Percentiles rank a stretch among this genome's conserved stretches.
phyloP scores from a whole-genome alignment of 805 yeast species.

The Maudiozyma serrabonitensis region DNA sequence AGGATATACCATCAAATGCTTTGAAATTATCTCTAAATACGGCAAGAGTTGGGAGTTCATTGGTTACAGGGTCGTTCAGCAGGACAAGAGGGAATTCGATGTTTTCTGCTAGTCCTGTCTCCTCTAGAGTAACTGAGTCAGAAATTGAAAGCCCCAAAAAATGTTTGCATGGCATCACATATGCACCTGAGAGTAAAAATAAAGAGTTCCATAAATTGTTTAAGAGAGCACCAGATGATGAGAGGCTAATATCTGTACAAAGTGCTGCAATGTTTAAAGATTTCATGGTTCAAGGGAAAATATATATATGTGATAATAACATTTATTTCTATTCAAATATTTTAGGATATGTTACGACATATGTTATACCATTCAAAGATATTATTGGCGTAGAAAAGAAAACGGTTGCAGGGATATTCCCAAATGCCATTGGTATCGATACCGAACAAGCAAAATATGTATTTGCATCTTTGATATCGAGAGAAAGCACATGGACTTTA shows the following conservation, averaged over 20 bases:
- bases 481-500: constrained; percentile 44
- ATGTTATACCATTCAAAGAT: constrained; percentile 49
- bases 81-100: neutral
- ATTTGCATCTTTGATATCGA: constrained; percentile 55
- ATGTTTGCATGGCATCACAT: constrained; percentile 11
- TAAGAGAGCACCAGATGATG: constrained; percentile 33
- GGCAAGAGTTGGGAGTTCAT: constrained; percentile 7
- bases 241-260: constrained; percentile 49
- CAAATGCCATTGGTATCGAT: constrained; percentile 55
- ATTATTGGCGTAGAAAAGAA: constrained; percentile 55
- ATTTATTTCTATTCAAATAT: constrained; percentile 59
- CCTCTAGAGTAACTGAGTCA: neutral
- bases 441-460: constrained; percentile 53
- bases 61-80: neutral
- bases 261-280: constrained; percentile 60
- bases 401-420: constrained; percentile 57
- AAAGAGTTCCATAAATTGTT: constrained; percentile 52
- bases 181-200: constrained; percentile 43
- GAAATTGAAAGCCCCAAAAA: neutral
- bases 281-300: constrained; percentile 55
- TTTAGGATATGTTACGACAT: constrained; percentile 55
- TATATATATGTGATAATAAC: constrained; percentile 47
- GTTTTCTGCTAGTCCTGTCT: neutral
- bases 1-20: neutral
- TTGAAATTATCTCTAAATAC: constrained; percentile 11